Percentiles rank a stretch among this genome's conserved stretches.
Evolutionary conservation across 257 asterid genomes (phyloP).

Genomic region (Fraxinus cuspidata): DNA sequence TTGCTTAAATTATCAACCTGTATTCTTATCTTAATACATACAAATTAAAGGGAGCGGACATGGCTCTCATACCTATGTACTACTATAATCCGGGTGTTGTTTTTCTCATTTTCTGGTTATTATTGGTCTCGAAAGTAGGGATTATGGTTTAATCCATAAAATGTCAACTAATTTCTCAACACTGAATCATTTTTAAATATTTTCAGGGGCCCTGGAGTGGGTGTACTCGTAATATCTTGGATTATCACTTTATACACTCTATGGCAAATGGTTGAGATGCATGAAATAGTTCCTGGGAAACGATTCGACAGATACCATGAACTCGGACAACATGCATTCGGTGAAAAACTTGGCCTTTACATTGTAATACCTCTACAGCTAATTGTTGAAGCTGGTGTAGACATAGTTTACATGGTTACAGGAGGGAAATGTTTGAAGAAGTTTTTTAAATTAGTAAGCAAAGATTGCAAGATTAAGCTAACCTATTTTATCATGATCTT

Average conservation of each 20-base stretch:
- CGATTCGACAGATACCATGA: constrained; percentile 48
- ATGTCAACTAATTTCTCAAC: no score
- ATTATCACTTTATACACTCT: constrained; percentile 40
- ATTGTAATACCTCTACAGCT: constrained; percentile 44
- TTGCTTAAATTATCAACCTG: no score
- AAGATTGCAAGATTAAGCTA: constrained; percentile 28
- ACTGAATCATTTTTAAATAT: no score
- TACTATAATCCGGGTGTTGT: no score
- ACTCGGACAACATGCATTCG: constrained; percentile 46
- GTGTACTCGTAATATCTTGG: constrained; percentile 34
- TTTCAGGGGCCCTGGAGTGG: constrained; percentile 41
- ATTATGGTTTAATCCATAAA: no score
- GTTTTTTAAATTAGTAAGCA: constrained; percentile 25
- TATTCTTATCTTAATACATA: no score
- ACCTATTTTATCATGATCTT: constrained; percentile 37
- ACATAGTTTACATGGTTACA: no score
- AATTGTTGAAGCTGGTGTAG: constrained; percentile 24
- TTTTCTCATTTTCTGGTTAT: no score
- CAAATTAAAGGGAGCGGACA: no score
- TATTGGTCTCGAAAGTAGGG: no score
- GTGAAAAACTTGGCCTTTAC: constrained; percentile 40
- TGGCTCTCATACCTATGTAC: no score
- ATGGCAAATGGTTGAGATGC: constrained; percentile 58
- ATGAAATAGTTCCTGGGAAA: constrained; percentile 44
- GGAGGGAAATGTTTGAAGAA: constrained; percentile 41